phyloP scores from a whole-genome alignment of 371 early-diverging fungal genomes.

The Mortierella polycephala region DNA sequence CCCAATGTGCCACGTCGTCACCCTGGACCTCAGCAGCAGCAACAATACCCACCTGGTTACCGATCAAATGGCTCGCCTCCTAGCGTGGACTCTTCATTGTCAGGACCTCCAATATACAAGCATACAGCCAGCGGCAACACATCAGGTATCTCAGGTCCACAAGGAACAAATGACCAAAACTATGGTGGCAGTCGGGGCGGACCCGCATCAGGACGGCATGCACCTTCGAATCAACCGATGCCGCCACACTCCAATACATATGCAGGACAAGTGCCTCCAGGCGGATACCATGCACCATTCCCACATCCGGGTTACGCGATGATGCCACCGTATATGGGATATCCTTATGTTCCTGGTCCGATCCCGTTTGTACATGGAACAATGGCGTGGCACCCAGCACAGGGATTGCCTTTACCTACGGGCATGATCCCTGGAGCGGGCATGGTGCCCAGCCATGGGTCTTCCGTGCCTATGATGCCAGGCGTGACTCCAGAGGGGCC shows the following conservation, averaged over 20 bases:
- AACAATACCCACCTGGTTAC: slow-evolving; percentile 7
- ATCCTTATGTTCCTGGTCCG: slow-evolving; percentile 29
- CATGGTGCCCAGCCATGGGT: slow-evolving; percentile 17
- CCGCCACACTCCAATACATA: slow-evolving; percentile 21
- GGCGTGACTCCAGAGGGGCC: slow-evolving; percentile 14
- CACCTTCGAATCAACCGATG: not conserved
- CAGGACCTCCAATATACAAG: slow-evolving; percentile 6
- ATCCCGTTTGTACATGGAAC: slow-evolving; percentile 24
- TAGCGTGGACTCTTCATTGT: not conserved
- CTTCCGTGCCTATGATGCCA: slow-evolving; percentile 13
- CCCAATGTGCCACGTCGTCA: slow-evolving; percentile 19
- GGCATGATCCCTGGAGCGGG: slow-evolving; percentile 23
- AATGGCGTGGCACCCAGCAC: slow-evolving; percentile 37
- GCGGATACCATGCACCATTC: slow-evolving; percentile 25
- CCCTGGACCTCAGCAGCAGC: slow-evolving; percentile 9
- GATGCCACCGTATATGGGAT: slow-evolving; percentile 46
- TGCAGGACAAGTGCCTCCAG: slow-evolving; percentile 22
- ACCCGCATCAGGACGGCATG: slow-evolving; percentile 11
- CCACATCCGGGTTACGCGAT: slow-evolving; percentile 37
- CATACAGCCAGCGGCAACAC: slow-evolving; percentile 1
- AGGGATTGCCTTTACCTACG: slow-evolving; percentile 15
- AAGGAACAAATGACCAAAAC: slow-evolving; percentile 13
- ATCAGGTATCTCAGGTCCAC: slow-evolving; percentile 2
- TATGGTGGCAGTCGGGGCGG: slow-evolving; percentile 4
- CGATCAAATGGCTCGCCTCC: slow-evolving; percentile 9